A percentile compares a stretch with the other conserved stretches of the same genome.
Evolutionary conservation across 2,329 filamentous ascomycete species (phyloP).

Genomic region (Metarhizium humberi): DNA sequence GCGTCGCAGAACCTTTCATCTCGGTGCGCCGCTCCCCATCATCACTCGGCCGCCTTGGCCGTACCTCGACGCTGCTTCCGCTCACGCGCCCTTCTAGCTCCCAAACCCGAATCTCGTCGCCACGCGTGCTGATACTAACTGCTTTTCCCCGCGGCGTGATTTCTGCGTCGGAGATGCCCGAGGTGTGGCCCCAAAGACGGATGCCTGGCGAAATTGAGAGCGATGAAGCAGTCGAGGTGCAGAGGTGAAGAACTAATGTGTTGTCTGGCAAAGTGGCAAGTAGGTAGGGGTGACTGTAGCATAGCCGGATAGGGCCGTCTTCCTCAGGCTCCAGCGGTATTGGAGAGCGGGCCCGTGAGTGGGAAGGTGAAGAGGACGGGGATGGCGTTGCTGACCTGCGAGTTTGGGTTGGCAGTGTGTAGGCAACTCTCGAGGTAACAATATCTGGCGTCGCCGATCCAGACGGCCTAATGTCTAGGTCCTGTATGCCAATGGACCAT

Average conservation of each 20-base stretch:
- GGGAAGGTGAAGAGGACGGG: conserved; percentile 6
- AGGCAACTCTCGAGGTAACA: conserved; percentile 27
- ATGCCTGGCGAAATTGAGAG: conserved; percentile 65
- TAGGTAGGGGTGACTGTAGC: conserved; percentile 75
- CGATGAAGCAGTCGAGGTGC: conserved; percentile 58
- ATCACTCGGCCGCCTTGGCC: conserved; percentile 23
- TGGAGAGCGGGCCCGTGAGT: conserved; percentile 6
- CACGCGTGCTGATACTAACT: conserved; percentile 76
- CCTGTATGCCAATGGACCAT: conserved; percentile 89
- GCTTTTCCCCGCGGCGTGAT: conserved; percentile 80
- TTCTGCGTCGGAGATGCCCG: conserved; percentile 75
- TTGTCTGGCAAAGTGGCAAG: conserved; percentile 80
- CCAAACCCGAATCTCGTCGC: conserved; percentile 77
- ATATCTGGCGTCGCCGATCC: conserved; percentile 18
- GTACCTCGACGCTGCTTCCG: conserved; percentile 45
- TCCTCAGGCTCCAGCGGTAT: conserved; percentile 8
- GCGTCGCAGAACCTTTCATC: background rate
- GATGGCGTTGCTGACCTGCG: conserved; percentile 11
- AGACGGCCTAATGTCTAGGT: conserved; percentile 53
- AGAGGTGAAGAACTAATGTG: conserved; percentile 73
- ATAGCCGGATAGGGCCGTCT: conserved; percentile 51
- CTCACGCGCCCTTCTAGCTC: conserved; percentile 66
- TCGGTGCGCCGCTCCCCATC: conserved; percentile 12
- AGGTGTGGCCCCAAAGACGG: conserved; percentile 85
- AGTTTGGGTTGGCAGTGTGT: conserved; percentile 23